These are phyloP conservation scores for Lipomyces starkeyi DNA, from an alignment of 805 yeast genomes.

Conservation along the genomic window DNA sequence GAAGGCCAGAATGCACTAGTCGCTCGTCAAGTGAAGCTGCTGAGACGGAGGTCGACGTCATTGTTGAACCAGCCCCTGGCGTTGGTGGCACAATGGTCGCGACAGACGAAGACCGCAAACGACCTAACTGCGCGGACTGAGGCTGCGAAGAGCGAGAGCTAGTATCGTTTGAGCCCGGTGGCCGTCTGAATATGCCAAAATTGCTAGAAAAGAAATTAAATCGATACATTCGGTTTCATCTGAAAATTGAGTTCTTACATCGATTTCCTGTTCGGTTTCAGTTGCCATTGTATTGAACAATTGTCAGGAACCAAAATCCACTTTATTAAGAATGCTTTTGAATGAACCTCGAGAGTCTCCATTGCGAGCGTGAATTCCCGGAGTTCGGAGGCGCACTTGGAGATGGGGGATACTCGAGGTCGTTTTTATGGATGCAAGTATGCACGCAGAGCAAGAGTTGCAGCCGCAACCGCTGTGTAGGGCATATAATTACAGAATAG, in stretches of 20 bases:
- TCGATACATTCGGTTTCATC: neutral
- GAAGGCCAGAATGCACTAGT: constrained; percentile 60
- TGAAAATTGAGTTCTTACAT: constrained; percentile 45
- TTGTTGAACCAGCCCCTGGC: constrained; percentile 1
- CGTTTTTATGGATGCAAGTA: neutral
- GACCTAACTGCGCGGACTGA: neutral
- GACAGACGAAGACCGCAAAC: constrained; percentile 25
- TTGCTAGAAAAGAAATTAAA: constrained; percentile 17
- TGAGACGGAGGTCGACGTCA: constrained; percentile 16
- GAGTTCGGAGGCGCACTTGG: neutral
- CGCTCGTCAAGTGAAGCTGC: constrained; percentile 51
- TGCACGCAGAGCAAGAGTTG: neutral
- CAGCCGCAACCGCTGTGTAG: neutral
- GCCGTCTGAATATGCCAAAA: constrained; percentile 35
- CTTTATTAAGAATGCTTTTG: constrained; percentile 85
- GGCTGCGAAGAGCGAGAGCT: neutral
- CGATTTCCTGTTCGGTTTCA: constrained; percentile 75
- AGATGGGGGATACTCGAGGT: neutral
- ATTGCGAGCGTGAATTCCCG: constrained; percentile 42
- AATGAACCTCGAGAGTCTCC: constrained; percentile 91
- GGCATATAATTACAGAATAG: neutral
- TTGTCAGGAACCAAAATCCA: constrained; percentile 84
- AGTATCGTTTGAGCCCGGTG: constrained; percentile 6
- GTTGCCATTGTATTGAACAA: constrained; percentile 73
- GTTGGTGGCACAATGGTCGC: constrained; percentile 18